A percentile compares a stretch with the other conserved stretches of the same genome.
Conservation (phyloP, 768 basidiomycete genomes). For the Roridomyces roridus region DNA sequence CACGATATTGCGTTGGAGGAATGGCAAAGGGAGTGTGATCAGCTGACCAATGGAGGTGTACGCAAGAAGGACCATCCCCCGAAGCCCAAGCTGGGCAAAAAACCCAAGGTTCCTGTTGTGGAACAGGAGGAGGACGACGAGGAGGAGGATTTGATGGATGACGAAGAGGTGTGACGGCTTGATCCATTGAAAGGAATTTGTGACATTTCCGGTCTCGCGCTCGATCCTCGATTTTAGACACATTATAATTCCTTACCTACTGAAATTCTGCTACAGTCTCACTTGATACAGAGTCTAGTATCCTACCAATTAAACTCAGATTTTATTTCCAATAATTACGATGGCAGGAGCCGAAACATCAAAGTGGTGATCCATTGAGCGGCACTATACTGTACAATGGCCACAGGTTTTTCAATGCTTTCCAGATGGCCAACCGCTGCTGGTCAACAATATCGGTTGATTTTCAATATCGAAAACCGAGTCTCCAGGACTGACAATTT, state of each 20-base stretch:
- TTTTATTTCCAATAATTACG: not conserved
- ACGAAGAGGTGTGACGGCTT: not conserved
- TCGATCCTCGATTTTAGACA: no score
- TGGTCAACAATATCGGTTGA: constrained; percentile 11
- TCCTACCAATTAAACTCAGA: not conserved
- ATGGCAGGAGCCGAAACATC: not conserved
- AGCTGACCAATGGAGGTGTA: constrained; percentile 5
- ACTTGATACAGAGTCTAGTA: not conserved
- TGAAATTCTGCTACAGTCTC: not conserved
- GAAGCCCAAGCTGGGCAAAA: constrained; percentile 22
- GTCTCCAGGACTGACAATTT: not conserved
- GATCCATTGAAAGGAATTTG: not conserved
- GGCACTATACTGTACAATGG: constrained; percentile 8
- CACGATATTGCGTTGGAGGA: not conserved
- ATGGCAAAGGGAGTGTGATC: not conserved
- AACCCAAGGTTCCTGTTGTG: constrained; percentile 21
- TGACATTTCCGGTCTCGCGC: not conserved
- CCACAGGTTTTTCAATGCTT: not conserved
- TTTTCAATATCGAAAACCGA: not conserved
- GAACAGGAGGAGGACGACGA: constrained; percentile 19
- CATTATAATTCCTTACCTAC: not conserved
- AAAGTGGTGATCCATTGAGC: not conserved
- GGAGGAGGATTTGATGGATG: no score
- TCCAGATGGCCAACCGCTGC: not conserved
- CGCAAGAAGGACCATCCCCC: constrained; percentile 23